A percentile compares a stretch with the other conserved stretches of the same genome.
phyloP scores from a whole-genome alignment of 106 monocot genomes.

The Dendrobium officinale region DNA sequence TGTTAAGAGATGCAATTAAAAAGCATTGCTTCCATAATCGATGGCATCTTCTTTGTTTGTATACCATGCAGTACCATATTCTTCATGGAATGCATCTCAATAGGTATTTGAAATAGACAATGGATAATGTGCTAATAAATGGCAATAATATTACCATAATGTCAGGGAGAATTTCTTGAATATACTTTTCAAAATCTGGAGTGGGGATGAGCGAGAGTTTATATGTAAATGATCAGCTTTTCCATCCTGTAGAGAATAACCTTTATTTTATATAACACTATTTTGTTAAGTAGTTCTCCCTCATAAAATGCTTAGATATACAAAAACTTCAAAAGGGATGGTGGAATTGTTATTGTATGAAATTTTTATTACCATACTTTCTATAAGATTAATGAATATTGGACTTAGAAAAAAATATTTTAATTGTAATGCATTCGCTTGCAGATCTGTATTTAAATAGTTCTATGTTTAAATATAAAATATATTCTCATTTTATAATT shows the following conservation, averaged over 20 bases:
- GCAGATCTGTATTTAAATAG: not conserved
- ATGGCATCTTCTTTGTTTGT: not conserved
- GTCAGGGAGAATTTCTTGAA: not conserved
- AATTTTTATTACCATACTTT: not conserved
- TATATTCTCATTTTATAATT: not conserved
- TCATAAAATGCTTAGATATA: no score
- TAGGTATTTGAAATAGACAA: not conserved
- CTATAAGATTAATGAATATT: not conserved
- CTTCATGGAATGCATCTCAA: not conserved
- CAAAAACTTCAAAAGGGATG: not conserved
- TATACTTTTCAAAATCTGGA: no score
- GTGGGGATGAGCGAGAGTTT: no score
- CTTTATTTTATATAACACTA: no score
- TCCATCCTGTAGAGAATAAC: no score
- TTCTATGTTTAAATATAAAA: not conserved
- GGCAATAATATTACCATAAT: not conserved
- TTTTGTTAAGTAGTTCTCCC: no score
- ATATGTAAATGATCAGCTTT: no score
- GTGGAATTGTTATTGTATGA: not conserved
- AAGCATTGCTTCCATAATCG: not conserved
- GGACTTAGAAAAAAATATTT: not conserved
- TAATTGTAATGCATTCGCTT: not conserved
- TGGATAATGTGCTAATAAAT: not conserved
- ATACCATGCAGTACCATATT: not conserved
- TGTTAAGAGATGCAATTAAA: not conserved